Evolutionary conservation across 108 stramenopile species (phyloP).

Genomic region (Nitzschia sp.): DNA sequence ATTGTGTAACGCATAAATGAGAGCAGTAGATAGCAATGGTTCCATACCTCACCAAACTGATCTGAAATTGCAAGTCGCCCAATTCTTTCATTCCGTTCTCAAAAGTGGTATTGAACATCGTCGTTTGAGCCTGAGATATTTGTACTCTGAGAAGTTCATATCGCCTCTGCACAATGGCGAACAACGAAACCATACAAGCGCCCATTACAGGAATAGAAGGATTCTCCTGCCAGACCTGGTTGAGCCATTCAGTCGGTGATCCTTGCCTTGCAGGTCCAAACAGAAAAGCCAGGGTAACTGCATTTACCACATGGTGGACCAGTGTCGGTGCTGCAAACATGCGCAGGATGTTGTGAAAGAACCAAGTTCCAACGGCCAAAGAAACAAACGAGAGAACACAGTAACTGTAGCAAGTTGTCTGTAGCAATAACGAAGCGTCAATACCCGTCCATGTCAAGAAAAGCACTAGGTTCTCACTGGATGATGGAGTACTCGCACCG

Average conservation of each 20-base stretch:
- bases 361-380: not conserved
- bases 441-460: slow-evolving; percentile 12
- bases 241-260: not conserved
- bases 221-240: not conserved
- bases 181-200: not conserved
- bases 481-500: not conserved
- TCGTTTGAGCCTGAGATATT: not conserved
- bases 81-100: not conserved
- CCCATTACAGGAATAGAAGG: not conserved
- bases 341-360: slow-evolving; percentile 21
- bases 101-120: not conserved
- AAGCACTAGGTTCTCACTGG: not conserved
- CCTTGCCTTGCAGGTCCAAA: not conserved
- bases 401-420: slow-evolving; percentile 26
- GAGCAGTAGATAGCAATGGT: not conserved
- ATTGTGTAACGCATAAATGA: no score
- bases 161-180: not conserved
- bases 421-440: slow-evolving; percentile 5
- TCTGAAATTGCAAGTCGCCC: not conserved
- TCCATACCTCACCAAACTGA: not conserved
- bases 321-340: slow-evolving; percentile 17
- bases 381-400: slow-evolving; percentile 7
- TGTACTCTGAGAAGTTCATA: not conserved
- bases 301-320: slow-evolving; percentile 28
- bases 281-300: not conserved